Percentiles rank a stretch among this genome's conserved stretches.
These are phyloP conservation scores for Xylaria intraflava DNA, from an alignment of 495 filamentous ascomycete genomes.

Conservation along the genomic window DNA sequence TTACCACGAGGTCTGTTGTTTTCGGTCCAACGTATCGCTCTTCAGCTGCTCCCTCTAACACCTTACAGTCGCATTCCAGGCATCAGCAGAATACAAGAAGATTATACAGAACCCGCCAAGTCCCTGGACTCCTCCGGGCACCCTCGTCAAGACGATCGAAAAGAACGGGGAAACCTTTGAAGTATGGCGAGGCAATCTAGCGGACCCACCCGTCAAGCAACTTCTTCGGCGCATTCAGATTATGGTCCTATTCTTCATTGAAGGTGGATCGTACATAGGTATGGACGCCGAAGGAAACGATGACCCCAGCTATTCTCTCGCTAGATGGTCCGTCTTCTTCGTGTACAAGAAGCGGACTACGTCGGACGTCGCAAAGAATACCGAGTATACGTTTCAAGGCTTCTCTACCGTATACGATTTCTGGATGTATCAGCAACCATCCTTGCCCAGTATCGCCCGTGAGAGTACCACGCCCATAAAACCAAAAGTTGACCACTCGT, in stretches of 20 bases:
- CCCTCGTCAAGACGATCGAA: slow-evolving; percentile 35
- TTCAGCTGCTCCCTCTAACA: slow-evolving; percentile 14
- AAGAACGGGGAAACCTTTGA: slow-evolving; percentile 37
- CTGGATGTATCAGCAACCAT: slow-evolving; percentile 49
- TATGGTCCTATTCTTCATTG: slow-evolving; percentile 80
- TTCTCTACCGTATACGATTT: slow-evolving; percentile 89
- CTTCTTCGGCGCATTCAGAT: slow-evolving; percentile 75
- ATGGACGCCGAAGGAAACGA: slow-evolving; percentile 59
- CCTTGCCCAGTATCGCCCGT: slow-evolving; percentile 19
- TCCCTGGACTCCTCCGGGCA: slow-evolving; percentile 54
- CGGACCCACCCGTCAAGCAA: slow-evolving; percentile 50
- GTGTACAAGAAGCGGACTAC: slow-evolving; percentile 57
- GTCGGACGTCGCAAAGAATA: slow-evolving; percentile 39
- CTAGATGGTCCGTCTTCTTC: slow-evolving; percentile 86
- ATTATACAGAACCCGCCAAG: slow-evolving; percentile 48
- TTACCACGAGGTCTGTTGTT: slow-evolving; percentile 54
- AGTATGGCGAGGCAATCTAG: slow-evolving; percentile 46
- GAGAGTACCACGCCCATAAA: slow-evolving; percentile 5
- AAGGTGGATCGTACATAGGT: slow-evolving; percentile 70
- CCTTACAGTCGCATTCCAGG: slow-evolving; percentile 54
- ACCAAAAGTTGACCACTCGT: slow-evolving; percentile 14
- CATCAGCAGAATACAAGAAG: slow-evolving; percentile 51
- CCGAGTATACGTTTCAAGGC: slow-evolving; percentile 68
- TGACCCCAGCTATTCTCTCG: slow-evolving; percentile 63
- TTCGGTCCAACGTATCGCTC: neutral